These are phyloP conservation scores for Fusarium staphyleae DNA, from an alignment of 2,329 filamentous ascomycete genomes.

Conservation along the genomic window DNA sequence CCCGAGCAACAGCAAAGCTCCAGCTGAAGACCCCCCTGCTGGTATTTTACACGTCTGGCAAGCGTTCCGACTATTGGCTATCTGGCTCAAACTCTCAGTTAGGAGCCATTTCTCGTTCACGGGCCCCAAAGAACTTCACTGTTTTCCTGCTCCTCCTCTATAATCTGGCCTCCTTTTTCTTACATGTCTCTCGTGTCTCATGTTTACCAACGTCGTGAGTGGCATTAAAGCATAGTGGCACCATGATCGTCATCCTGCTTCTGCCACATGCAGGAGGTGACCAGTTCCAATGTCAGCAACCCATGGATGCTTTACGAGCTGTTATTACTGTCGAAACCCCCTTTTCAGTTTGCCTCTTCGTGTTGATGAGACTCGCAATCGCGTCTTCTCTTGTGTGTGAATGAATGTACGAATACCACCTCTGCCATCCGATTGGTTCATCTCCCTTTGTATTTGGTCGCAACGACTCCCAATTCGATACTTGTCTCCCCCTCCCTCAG, in stretches of 20 bases:
- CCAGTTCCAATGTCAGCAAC: not conserved
- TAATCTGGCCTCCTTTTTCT: not conserved
- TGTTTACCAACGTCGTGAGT: constrained; percentile 10
- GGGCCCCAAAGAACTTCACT: not conserved
- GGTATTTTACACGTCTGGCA: not conserved
- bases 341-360: constrained; percentile 16
- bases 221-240: constrained; percentile 15
- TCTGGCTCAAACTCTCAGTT: not conserved
- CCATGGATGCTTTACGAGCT: constrained; percentile 1
- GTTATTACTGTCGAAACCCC: constrained; percentile 19
- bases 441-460: not conserved
- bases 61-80: constrained; percentile 4
- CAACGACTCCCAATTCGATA: not conserved
- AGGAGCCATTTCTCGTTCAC: not conserved
- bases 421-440: not conserved
- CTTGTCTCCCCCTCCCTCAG: not conserved
- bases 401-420: not conserved
- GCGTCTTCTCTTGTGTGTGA: not conserved
- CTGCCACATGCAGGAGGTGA: constrained; percentile 18
- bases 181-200: constrained; percentile 6
- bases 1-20: not conserved
- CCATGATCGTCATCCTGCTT: constrained; percentile 8
- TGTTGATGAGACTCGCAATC: constrained; percentile 15
- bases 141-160: not conserved
- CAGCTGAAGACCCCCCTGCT: not conserved